Evolutionary conservation across 768 basidiomycete genomes (phyloP), one percentile per base, ranked within the genome.

Genomic region (Clathrus columnatus): DNA sequence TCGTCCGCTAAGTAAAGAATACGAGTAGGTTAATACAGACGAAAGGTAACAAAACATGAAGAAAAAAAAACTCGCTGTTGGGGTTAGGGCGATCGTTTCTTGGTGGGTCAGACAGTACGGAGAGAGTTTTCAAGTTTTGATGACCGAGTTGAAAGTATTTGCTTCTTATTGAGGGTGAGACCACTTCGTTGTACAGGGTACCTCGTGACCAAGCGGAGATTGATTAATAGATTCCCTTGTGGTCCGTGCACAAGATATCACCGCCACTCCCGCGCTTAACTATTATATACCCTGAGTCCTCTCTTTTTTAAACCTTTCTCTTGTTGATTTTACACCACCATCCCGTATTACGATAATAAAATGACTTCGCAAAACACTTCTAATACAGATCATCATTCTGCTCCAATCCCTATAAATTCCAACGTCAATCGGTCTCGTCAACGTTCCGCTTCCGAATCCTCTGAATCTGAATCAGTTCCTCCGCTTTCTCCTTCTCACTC

Each of bases 321-420:
- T 36, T 36, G 36, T 36, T n/a, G 36, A n/a, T 36, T 36, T 11
- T 36, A 11, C 7, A 14, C 7, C 36, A 36, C 36, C 36, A 11
- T 5, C 36, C 36, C 7, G n/a, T n/a, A n/a, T 11, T n/a, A 2
- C 36, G 4, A 2, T n/a, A 11, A 11, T 11, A 32, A 16, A 7
- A 36, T 36, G 36, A n/a, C 36, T 36, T 36, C 36, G 2, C 4
- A 36, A n/a, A 36, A 36, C 7, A 14, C 36, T n/a, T n/a, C 36
- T 14, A 30, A 26, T 32, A 21, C 45, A n/a, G 23, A 10, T 27
- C 16, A 23, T 24, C 84, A 72, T 67, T 81, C 85, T 20, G 75
- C 77, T 44, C 86, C 86, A 49, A 88, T 89, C 63, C 75, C 83
- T 54, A 81, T 85, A 63, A 20, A 29, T 30, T 20, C 54, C 24